Conservation (phyloP, 345 rosid genomes). For the Salix brachista region DNA sequence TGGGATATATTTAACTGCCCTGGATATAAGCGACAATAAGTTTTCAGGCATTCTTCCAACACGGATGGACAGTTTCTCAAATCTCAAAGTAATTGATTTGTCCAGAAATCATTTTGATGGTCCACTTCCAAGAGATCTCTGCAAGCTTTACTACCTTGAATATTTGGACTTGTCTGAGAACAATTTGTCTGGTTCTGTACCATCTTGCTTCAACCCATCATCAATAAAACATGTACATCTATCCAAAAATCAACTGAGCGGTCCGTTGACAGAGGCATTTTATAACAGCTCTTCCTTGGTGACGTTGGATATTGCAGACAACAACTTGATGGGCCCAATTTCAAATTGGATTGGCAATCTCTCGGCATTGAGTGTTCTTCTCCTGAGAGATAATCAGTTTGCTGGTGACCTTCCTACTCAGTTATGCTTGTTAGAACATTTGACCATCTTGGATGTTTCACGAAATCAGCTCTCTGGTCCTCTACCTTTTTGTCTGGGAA, state of each 20-base stretch:
- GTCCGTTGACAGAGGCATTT: not conserved
- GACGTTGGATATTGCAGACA: slow-evolving; percentile 9
- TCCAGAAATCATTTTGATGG: not conserved
- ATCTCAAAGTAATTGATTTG: not conserved
- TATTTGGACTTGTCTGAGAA: slow-evolving; percentile 1
- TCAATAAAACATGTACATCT: not conserved
- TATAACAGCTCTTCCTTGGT: not conserved
- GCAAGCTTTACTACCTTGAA: not conserved
- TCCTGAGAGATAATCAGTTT: slow-evolving; percentile 14
- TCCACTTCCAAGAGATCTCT: not conserved
- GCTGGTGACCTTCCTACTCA: slow-evolving; percentile 11
- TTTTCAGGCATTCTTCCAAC: not conserved
- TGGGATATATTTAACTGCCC: accelerated
- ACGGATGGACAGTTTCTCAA: not conserved
- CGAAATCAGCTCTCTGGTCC: slow-evolving; percentile 6
- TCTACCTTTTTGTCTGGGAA: too few relatives aligned
- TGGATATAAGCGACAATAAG: not conserved
- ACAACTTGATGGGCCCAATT: slow-evolving; percentile 7
- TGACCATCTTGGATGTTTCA: slow-evolving; percentile 20
- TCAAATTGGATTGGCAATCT: slow-evolving; percentile 12
- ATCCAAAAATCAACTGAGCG: not conserved
- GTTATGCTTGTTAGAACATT: not conserved
- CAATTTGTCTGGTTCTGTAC: not conserved
- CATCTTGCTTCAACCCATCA: not conserved
- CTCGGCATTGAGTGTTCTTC: slow-evolving; percentile 5